Base-by-base conservation (phyloP, 23 red algal species). In the Cyanidium caldarium region DNA sequence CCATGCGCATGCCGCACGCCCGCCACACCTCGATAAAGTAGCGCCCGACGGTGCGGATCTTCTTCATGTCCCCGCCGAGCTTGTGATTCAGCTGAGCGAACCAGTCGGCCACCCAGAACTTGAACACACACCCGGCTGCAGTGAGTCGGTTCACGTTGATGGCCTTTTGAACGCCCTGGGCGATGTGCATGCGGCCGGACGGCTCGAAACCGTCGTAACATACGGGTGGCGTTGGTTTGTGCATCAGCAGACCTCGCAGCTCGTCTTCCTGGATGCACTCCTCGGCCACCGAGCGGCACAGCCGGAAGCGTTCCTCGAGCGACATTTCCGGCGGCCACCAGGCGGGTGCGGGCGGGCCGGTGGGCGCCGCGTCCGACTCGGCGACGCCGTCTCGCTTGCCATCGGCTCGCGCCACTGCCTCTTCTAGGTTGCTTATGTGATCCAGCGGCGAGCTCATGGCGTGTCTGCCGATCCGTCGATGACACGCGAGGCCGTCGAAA, bases 11-110 rank as follows among this genome's bases (percentile, higher is more conserved):
- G 26, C 91, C 91, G 57, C 80, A 88, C 23, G 91, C 91, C 45
- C 86, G 83, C 91, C 91, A 96, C 2, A 96, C 91, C 75, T 96
- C 82, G 75, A 96, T 96, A 76, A 96, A 96, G 38, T 73, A 81
- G 29, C 84, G 40, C 1, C 91, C 91, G 20, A 96, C 83, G 2
- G 80, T 71, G 20, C 82, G 84, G 57, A 96, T 96, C 69, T 96
- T 96, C 69, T 96, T 87, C 39, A 96, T 51, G 66, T 96, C 91
- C 25, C 91, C 91, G 12, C 82, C 91, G 46, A 96, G 75, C 67
- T 96, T 96, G 58, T 87, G 77, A 65, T 96, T 96, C 42, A 96
- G 82, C 75, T 88, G 84, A 15, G 91, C 91, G 68, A 96, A 96
- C 80, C 84, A 96, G 69, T 96, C 91, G 16, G 91, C 91, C 31